Evolutionary conservation across 2,329 filamentous ascomycete genomes (phyloP).

Genomic region (Aureobasidium vineae): DNA sequence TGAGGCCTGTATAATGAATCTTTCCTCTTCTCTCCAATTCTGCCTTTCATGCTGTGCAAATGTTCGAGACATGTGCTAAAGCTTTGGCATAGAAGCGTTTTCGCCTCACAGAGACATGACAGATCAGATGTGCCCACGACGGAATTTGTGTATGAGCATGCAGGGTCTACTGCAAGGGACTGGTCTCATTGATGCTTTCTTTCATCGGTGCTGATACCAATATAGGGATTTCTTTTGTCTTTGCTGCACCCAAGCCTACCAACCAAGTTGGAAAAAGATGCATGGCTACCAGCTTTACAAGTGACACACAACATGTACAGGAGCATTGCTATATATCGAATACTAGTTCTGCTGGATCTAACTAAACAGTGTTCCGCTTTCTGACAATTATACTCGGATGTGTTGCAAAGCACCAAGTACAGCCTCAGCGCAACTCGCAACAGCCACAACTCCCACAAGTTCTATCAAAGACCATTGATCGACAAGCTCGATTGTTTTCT

Average conservation of each 20-base stretch:
- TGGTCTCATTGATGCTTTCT: background rate
- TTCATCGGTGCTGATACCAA: background rate
- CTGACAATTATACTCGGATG: too few species aligned
- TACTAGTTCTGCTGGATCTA: background rate
- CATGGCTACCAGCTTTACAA: too few species aligned
- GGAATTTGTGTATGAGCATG: background rate
- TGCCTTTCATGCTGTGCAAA: background rate
- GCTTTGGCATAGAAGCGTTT: background rate
- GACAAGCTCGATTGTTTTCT: background rate
- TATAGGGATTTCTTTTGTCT: background rate
- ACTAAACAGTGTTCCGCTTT: too few species aligned
- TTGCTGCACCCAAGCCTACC: background rate
- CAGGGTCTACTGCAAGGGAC: background rate
- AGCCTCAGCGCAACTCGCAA: background rate
- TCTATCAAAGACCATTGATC: background rate
- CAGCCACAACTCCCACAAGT: background rate
- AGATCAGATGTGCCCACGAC: background rate
- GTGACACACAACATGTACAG: background rate
- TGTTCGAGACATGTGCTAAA: background rate
- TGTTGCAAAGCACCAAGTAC: too few species aligned
- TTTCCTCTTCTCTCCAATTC: slow-evolving; percentile 16
- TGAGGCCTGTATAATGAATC: slow-evolving; percentile 25
- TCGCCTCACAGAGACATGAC: background rate
- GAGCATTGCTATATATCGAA: background rate
- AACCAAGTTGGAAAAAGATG: background rate